These are phyloP conservation scores for Botryosphaeria agaves DNA, from an alignment of 2,329 filamentous ascomycete species.

Conservation along the genomic window DNA sequence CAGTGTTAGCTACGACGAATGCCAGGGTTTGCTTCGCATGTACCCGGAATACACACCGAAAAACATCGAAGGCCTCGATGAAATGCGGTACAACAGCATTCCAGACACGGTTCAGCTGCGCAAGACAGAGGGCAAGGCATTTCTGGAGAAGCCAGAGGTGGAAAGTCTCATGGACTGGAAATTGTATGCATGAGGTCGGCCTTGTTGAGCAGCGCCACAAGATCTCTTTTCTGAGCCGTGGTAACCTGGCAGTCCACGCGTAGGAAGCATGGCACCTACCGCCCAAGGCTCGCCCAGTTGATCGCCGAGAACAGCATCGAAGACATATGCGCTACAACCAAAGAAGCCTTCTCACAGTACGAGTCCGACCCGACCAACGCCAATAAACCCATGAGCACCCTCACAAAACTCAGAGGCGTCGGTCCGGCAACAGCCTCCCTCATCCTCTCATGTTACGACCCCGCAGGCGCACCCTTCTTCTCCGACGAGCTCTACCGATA, in stretches of 20 bases:
- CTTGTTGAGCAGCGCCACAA: too few relatives aligned
- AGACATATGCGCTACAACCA: slow-evolving; percentile 30
- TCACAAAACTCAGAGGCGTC: slow-evolving; percentile 52
- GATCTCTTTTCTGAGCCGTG: too few relatives aligned
- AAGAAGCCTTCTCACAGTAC: slow-evolving; percentile 33
- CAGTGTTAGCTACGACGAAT: too few relatives aligned
- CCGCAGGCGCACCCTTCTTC: slow-evolving; percentile 50
- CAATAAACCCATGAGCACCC: slow-evolving; percentile 29
- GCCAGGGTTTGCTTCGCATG: slow-evolving; percentile 8
- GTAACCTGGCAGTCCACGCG: too few relatives aligned
- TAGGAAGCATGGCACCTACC: slow-evolving; percentile 33
- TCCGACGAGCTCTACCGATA: slow-evolving; percentile 65
- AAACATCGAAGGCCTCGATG: slow-evolving; percentile 38
- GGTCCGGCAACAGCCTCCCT: slow-evolving; percentile 68
- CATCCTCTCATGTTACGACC: slow-evolving; percentile 47
- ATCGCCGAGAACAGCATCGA: slow-evolving; percentile 40
- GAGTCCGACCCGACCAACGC: slow-evolving; percentile 6
- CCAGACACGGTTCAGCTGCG: slow-evolving; percentile 26
- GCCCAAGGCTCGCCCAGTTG: slow-evolving; percentile 26
- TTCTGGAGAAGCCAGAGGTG: slow-evolving; percentile 40
- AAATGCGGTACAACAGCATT: slow-evolving; percentile 40
- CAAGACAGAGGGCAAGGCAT: slow-evolving; percentile 11
- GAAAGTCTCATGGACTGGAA: slow-evolving; percentile 53
- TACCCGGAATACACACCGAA: slow-evolving; percentile 10
- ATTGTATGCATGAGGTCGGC: too few relatives aligned